Evolutionary conservation across 257 asterid species (phyloP), one percentile per base, ranked within the genome.

Genomic region (Nicotiana tabacum): DNA sequence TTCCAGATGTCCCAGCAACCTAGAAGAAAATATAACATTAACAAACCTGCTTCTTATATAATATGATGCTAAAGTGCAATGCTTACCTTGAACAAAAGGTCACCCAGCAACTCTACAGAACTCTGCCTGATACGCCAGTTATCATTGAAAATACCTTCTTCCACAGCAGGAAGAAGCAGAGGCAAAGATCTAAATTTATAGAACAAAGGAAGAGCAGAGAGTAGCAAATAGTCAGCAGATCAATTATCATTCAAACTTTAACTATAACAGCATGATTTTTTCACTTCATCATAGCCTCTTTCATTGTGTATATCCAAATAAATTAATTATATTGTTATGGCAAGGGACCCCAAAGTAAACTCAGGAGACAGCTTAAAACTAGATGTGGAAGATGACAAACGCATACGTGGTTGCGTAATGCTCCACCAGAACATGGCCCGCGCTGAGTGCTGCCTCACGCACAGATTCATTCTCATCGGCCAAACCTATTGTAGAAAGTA

Each of bases 1-100:
- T 96, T 56, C 99, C 99, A 77, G 99, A 96, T 84, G 99, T 96
- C 80, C 99, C 99, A 84, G 98, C 99, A 90, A 96, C 99, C 99
- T 96, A 86, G 74, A 88, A 81, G n/a, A 56, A 62, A 61, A n/a
- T 77, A 77, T 2, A 21, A 51, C 10, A 46, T 18, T 48, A 79
- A 27, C 29, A 79, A 53, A 80, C 77, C 72, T 68, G 80, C 79
- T 56, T 66, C 60, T 17, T 68, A 72, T 66, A 72, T 82, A 77
- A 84, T 65, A 78, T 39, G 68, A 78, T 27, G 81, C 77, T 29
- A n/a, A 29, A 53, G 43, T 64, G 39, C 76, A 72, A 82, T 9
- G 33, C 86, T 48, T 78, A 96, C 99, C 98, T 96, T 96, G 85
- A 96, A 96, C 86, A 96, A 88, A 84, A 96, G 99, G 87, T 96